Evolutionary conservation across 2,329 filamentous ascomycete genomes (phyloP), one percentile per base, ranked within the genome.

Genomic region (Sporothrix variecibatus): DNA sequence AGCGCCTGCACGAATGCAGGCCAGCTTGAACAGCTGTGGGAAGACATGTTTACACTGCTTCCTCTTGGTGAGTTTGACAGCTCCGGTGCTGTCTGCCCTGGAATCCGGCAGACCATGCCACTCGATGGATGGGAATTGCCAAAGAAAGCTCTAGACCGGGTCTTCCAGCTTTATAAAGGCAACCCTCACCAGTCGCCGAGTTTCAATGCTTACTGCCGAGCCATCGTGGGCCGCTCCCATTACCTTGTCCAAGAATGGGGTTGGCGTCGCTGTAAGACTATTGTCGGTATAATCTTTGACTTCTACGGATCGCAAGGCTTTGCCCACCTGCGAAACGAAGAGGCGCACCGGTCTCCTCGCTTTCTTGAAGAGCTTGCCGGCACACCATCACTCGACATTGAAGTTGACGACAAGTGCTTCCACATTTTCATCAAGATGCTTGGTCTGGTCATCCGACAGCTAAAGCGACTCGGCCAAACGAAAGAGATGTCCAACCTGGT

Each of bases 401-500:
- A 87, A 23, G 81, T 84, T 0, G 85, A 87, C 58, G 91, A 93
- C 78, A 84, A 85, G 26, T 92, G 89, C 78, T 93, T 92, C 77
- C 90, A 92, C 78, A 86, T 92, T 28, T 90, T 92, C 71, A 83
- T 92, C 70, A 93, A 92, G 79, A 84, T 91, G 20, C 80, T 92
- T 49, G 90, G 87, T 1, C 77, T 91, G 68, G 85, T 86, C 49
- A 88, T 92, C 60, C 83, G 84, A 64, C 85, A 85, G 62, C 82
- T 92, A 53, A 82, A 82, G 43, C 81, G 83, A 4, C 80, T 82
- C n/a, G 85, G 83, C 2, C 83, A 86, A 12, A 78, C 80, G 12
- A 92, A 90, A 56, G 88, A 90, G 65, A 86, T 91, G 73, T 84
- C 85, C 26, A 92, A 92, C 75, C 78, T 93, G 23, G 84, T 92